Evolutionary conservation across 805 yeast genomes (phyloP).

Genomic region (Kockiozyma suomiensis): DNA sequence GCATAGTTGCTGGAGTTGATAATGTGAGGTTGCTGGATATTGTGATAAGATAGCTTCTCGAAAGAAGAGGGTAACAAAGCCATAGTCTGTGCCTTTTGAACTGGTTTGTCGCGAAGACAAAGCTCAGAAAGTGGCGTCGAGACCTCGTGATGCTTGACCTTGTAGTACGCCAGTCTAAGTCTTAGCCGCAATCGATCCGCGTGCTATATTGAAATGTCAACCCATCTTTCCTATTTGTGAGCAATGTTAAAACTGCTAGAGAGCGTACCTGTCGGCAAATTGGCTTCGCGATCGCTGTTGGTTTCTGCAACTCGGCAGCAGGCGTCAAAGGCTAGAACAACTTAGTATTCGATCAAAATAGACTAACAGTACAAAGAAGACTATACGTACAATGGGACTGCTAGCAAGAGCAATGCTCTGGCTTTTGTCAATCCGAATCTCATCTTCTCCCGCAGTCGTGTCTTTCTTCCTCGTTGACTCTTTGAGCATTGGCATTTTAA

Average conservation of each 20-base stretch:
- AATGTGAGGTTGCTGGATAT: not conserved
- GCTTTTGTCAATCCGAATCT: too few relatives aligned
- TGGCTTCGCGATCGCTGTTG: not conserved
- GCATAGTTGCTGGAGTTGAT: not conserved
- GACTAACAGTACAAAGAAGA: not conserved
- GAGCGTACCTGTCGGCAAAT: constrained; percentile 4
- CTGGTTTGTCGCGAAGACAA: not conserved
- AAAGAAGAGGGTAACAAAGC: not conserved
- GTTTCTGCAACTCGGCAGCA: not conserved
- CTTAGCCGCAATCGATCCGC: constrained; percentile 40
- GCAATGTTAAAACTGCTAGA: too few relatives aligned
- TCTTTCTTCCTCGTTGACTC: not conserved
- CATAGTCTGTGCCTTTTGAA: not conserved
- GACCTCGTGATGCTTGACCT: constrained; percentile 42
- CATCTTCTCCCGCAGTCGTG: not conserved
- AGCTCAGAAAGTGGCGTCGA: constrained; percentile 37
- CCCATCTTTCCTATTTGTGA: too few relatives aligned
- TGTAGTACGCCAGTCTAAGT: constrained; percentile 43
- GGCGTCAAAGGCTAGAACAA: constrained; percentile 1
- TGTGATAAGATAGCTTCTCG: not conserved
- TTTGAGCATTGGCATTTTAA: not conserved
- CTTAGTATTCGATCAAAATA: not conserved
- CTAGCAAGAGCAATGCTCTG: not conserved
- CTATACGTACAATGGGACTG: not conserved
- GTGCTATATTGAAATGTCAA: constrained; percentile 15